Evolutionary conservation across 2,329 filamentous ascomycete genomes (phyloP).

Genomic region (Aureobasidium pullulans): DNA sequence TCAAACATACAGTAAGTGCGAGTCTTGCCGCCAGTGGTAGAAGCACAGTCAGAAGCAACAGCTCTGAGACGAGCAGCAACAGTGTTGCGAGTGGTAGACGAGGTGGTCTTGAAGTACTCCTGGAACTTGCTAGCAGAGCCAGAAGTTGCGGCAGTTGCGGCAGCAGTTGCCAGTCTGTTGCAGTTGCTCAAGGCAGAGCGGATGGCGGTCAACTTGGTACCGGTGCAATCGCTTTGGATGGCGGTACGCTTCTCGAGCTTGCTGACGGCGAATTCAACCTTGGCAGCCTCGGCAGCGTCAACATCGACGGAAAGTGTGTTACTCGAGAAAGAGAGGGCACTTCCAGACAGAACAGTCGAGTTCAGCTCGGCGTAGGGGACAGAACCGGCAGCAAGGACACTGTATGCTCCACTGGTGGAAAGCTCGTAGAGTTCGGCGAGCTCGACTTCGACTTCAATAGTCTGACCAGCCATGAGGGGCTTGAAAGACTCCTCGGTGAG

Average conservation of each 20-base stretch:
- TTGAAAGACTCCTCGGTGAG: conserved; percentile 46
- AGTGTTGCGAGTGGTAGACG: conserved; percentile 36
- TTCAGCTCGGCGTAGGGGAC: conserved; percentile 49
- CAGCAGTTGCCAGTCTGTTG: conserved; percentile 44
- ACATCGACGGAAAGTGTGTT: conserved; percentile 53
- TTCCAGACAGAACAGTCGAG: conserved; percentile 46
- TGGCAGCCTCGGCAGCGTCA: conserved; percentile 48
- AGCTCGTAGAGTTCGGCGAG: conserved; percentile 51
- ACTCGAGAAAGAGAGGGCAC: conserved; percentile 48
- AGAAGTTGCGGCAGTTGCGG: conserved; percentile 45
- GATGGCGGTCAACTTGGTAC: conserved; percentile 38
- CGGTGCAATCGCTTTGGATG: conserved; percentile 49
- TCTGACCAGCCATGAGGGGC: conserved; percentile 39
- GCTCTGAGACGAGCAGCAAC: conserved; percentile 47
- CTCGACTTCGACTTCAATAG: conserved; percentile 48
- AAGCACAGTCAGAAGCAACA: conserved; percentile 50
- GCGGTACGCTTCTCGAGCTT: conserved; percentile 42
- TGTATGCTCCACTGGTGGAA: conserved; percentile 45
- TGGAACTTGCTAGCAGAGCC: conserved; percentile 44
- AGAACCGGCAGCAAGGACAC: conserved; percentile 48
- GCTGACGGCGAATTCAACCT: conserved; percentile 41
- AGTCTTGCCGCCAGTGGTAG: conserved; percentile 41
- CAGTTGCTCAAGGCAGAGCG: conserved; percentile 49
- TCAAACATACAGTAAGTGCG: conserved; percentile 46
- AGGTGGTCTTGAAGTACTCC: conserved; percentile 59